Evolutionary conservation across 2,329 filamentous ascomycete genomes (phyloP).

Genomic region (Dactylonectria macrodidyma): DNA sequence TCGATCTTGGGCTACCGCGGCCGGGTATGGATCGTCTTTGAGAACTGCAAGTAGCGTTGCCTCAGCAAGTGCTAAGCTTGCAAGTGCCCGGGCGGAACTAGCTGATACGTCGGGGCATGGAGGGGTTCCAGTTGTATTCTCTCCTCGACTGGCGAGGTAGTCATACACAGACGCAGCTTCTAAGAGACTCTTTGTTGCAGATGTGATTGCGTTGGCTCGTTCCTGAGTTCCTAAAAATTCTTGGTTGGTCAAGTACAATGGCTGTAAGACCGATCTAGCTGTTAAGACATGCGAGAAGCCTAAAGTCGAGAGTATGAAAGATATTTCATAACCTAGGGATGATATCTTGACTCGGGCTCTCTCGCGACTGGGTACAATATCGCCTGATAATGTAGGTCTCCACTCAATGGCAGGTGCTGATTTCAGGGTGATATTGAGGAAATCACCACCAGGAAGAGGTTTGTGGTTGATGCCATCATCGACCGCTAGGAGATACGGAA

Average conservation of each 20-base stretch:
- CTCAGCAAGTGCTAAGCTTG: conserved; percentile 83
- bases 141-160: conserved; percentile 74
- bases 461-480: conserved; percentile 77
- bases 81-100: conserved; percentile 68
- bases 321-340: conserved; percentile 86
- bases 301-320: conserved; percentile 83
- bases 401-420: conserved; percentile 80
- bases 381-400: conserved; percentile 83
- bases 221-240: conserved; percentile 75
- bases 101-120: conserved; percentile 70
- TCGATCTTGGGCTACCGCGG: conserved; percentile 83
- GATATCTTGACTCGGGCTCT: conserved; percentile 77
- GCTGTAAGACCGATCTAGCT: conserved; percentile 80
- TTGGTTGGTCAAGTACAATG: conserved; percentile 77
- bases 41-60: conserved; percentile 91
- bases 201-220: conserved; percentile 77
- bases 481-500: conserved; percentile 87
- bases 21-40: conserved; percentile 95
- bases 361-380: conserved; percentile 75
- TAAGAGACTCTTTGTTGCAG: conserved; percentile 83
- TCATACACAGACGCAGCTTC: conserved; percentile 85
- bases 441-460: conserved; percentile 63
- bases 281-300: conserved; percentile 81
- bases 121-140: conserved; percentile 56
- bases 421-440: conserved; percentile 77